Conservation (phyloP, 208 protist species). For the Trypanosoma vivax region DNA sequence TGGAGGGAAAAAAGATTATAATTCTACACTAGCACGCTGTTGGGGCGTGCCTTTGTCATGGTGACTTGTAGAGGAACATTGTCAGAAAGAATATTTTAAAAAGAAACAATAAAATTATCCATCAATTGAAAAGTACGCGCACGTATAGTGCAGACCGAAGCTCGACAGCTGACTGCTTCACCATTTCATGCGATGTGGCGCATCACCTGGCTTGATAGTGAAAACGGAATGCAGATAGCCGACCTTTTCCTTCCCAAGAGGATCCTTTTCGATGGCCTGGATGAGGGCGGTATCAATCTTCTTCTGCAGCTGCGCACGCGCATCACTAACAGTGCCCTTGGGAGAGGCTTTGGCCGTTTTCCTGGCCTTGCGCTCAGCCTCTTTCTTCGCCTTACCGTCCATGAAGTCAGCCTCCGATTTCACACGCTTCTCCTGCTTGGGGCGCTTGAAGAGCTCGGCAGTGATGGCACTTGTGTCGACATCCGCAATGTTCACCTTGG, state of each 20-base stretch:
- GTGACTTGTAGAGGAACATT: too few species aligned
- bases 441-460: constrained; percentile 54
- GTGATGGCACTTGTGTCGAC: constrained; percentile 79
- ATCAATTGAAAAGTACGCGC: constrained; percentile 15
- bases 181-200: constrained; percentile 83
- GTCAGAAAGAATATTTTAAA: constrained; percentile 1
- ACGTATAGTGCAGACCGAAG: constrained; percentile 16
- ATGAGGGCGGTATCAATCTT: constrained; percentile 70
- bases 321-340: constrained; percentile 53
- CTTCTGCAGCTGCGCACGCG: constrained; percentile 70
- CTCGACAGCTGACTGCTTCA: constrained; percentile 24
- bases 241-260: constrained; percentile 59
- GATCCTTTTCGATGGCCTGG: constrained; percentile 66
- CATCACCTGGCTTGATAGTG: constrained; percentile 76
- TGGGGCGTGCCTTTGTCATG: too few species aligned
- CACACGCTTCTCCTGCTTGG: constrained; percentile 62
- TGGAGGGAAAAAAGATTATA: too few species aligned
- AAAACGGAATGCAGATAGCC: constrained; percentile 84
- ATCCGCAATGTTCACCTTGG: constrained; percentile 91
- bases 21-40: too few species aligned
- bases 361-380: constrained; percentile 60
- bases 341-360: constrained; percentile 59
- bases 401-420: constrained; percentile 85
- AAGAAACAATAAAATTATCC: constrained; percentile 12
- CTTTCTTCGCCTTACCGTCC: constrained; percentile 72